A percentile compares a stretch with the other conserved stretches of the same genome.
Conservation (phyloP, 2,329 filamentous ascomycete genomes). For the Aspergillus novofumigatus region DNA sequence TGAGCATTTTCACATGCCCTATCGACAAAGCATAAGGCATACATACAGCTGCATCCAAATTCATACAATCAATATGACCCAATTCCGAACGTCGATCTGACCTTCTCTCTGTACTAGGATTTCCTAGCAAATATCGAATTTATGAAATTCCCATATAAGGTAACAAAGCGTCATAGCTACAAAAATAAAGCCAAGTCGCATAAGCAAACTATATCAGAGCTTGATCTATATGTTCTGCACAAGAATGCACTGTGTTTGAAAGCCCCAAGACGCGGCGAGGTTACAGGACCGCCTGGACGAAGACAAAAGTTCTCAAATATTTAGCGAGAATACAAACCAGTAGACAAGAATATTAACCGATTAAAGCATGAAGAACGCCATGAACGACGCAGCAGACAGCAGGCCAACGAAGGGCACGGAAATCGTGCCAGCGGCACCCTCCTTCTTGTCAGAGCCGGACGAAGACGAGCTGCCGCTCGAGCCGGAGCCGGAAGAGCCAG, state of each 20-base stretch:
- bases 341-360: neutral
- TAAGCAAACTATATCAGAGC: neutral
- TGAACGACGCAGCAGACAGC: slow-evolving; percentile 24
- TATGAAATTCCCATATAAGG: neutral
- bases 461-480: slow-evolving; percentile 4
- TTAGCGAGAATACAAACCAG: neutral
- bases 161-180: neutral
- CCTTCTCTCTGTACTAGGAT: neutral
- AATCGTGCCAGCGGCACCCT: slow-evolving; percentile 18
- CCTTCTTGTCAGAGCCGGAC: slow-evolving; percentile 4
- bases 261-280: neutral
- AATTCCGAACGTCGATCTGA: neutral
- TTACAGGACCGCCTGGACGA: neutral
- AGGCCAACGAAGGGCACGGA: slow-evolving; percentile 22
- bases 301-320: neutral
- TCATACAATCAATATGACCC: neutral
- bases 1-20: neutral
- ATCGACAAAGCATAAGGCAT: neutral
- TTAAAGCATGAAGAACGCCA: slow-evolving; percentile 27
- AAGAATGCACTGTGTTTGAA: neutral
- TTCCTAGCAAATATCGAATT: neutral
- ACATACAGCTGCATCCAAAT: neutral
- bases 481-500: slow-evolving; percentile 15
- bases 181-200: neutral
- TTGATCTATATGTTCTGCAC: neutral